These are phyloP conservation scores for Scortechinia acanthostroma DNA, from an alignment of 2,329 filamentous ascomycete species.

Conservation along the genomic window DNA sequence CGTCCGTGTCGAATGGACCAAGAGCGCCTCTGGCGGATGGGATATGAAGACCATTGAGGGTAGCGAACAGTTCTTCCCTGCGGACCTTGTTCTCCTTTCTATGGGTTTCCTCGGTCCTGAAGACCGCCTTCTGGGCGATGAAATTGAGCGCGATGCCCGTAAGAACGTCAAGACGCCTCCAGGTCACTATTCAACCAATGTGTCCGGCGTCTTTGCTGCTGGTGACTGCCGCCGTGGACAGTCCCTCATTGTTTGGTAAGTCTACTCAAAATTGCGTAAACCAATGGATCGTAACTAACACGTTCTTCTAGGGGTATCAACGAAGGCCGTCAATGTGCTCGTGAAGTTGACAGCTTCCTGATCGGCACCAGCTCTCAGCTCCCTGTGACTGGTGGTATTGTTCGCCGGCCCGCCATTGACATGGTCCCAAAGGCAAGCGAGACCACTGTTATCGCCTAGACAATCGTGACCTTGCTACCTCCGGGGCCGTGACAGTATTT, in stretches of 20 bases:
- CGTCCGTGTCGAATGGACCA: constrained; percentile 91
- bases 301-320: constrained; percentile 72
- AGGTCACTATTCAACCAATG: constrained; percentile 81
- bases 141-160: constrained; percentile 81
- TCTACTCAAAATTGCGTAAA: constrained; percentile 9
- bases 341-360: constrained; percentile 84
- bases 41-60: constrained; percentile 97
- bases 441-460: not conserved
- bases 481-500: too few relatives aligned
- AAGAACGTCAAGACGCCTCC: constrained; percentile 94
- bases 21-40: constrained; percentile 82
- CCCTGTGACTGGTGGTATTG: constrained; percentile 85
- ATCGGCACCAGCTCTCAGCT: constrained; percentile 65
- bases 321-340: constrained; percentile 85
- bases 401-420: constrained; percentile 63
- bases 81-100: constrained; percentile 84
- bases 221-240: constrained; percentile 93
- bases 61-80: constrained; percentile 91
- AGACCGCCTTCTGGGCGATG: constrained; percentile 77
- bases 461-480: too few relatives aligned
- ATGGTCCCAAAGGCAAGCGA: not conserved
- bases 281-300: not conserved
- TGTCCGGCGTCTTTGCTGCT: constrained; percentile 83
- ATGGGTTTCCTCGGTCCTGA: constrained; percentile 98
- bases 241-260: constrained; percentile 90